phyloP scores from a whole-genome alignment of 345 rosid genomes.

The Trapa bicornis region DNA sequence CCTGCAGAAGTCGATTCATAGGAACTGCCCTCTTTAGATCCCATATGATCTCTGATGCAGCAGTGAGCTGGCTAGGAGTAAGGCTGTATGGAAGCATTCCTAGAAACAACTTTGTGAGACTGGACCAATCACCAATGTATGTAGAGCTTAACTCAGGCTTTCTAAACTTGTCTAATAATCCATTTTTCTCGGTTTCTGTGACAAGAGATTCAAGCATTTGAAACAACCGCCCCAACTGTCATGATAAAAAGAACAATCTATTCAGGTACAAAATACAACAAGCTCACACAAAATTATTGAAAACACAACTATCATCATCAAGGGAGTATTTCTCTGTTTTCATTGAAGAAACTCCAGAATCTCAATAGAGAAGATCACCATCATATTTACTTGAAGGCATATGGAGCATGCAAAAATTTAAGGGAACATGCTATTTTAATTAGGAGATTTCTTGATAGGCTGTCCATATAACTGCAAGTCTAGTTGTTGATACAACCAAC shows the following conservation, averaged over 20 bases:
- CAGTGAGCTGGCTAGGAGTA: slow-evolving; percentile 79
- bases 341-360: not conserved
- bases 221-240: slow-evolving; percentile 78
- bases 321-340: not conserved
- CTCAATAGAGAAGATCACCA: not conserved
- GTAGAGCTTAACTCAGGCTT: slow-evolving; percentile 49
- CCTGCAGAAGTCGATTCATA: slow-evolving; percentile 97
- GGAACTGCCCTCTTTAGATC: slow-evolving; percentile 86
- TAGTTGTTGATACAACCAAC: not conserved
- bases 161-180: slow-evolving; percentile 62
- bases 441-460: not conserved
- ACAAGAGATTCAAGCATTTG: slow-evolving; percentile 92
- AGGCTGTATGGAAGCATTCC: slow-evolving; percentile 81
- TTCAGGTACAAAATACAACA: not conserved
- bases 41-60: slow-evolving; percentile 86
- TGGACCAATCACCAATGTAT: slow-evolving; percentile 63
- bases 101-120: slow-evolving; percentile 56
- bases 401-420: not conserved
- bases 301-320: not conserved
- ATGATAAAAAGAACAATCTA: not conserved
- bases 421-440: not conserved
- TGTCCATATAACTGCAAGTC: not conserved
- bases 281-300: not conserved
- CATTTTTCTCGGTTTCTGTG: slow-evolving; percentile 60
- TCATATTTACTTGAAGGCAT: not conserved